Base-by-base conservation (phyloP, 352 stramenopile species). In the Globisporangium recalcitrans region DNA sequence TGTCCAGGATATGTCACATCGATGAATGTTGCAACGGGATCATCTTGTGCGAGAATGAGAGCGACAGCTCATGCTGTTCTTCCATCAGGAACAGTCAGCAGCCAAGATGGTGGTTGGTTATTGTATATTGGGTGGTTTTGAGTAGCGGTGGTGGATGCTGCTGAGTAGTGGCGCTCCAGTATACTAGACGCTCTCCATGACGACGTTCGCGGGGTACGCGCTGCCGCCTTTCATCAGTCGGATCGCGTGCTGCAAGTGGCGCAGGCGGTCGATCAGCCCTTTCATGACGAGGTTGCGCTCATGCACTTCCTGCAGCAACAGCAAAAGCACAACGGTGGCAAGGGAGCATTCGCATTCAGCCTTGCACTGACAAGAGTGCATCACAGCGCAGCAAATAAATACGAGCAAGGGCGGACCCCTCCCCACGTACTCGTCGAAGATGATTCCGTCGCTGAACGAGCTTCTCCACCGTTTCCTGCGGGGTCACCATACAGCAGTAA, bases 241-340 rank as follows among this genome's bases (percentile, higher is more conserved):
- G 53, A 94, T 88, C 53, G 85, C 78, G 69, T 90, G 77, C 67
- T 94, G 82, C 56, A 94, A 62, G 34, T 87, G 74, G 19, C 85
- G 80, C 59, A 94, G 57, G 32, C 85, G 73, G 59, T 93, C 80
- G 67, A 94, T 94, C 31, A 94, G 72, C 2, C 79, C 79, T 67
- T 93, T 92, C 81, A 94, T 91, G 60, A 93, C 85, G 58, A 93
- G 32, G 63, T 93, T 94, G 51, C 81, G 83, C 63, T 93, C 82
- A 55, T 91, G 88, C 13, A 93, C 85, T 52, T 94, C 85, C 82
- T 94, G 52, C 24, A 60, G 14, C 3, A 36, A n/a, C 3, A 36
- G 32, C 19, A 31, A 13, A 36, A 38, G 13, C 3, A 27, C 13
- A 24, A 24, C 13, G 29, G 4, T 16, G 14, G 14, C 21, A 7